Base-by-base conservation (phyloP, 108 stramenopile genomes). In the Cyclotella baltica region DNA sequence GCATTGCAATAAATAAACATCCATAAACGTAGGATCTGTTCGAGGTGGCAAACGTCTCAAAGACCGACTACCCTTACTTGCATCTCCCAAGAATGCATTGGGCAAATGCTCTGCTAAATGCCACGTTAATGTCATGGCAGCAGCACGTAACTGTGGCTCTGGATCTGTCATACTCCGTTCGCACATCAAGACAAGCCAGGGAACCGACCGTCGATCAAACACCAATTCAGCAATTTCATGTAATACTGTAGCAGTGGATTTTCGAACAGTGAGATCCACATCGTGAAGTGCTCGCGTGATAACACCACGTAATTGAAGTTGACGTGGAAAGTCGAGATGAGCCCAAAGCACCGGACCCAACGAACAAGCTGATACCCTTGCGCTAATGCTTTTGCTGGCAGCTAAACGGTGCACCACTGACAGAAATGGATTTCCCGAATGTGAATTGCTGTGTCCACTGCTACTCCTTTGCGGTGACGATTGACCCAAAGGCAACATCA, bases 111-210 rank as follows among this genome's bases (percentile, higher is more conserved):
- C 95, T 5, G 93, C 92, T 48, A 96, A 72, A 82, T 93, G 92
- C 92, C 92, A 96, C 16, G 93, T 93, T 64, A 96, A 67, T 5
- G 92, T 93, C 95, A 93, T 96, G 20, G 95, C 95, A 3, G 93
- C 95, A 6, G 93, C 90, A 13, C 95, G 83, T 27, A 96, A 69
- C 29, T 90, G 91, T 5, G 94, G 92, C 66, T 96, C 95, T 30
- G 96, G 96, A 85, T 96, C 96, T 22, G 92, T 96, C 93, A 96
- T 94, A 34, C 90, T 91, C 4, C 96, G 86, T 83, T 96, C 96
- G 61, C 92, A 92, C 96, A 96, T 96, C 48, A 96, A 76, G 9
- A 96, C 93, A 31, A 94, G 61, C 96, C 96, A 96, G 8, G 96
- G 92, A 46, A 93, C 92, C 33, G 89, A 79, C 16, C 92, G 84